Conservation (phyloP, 345 rosid genomes). For the Nasturtium officinale region DNA sequence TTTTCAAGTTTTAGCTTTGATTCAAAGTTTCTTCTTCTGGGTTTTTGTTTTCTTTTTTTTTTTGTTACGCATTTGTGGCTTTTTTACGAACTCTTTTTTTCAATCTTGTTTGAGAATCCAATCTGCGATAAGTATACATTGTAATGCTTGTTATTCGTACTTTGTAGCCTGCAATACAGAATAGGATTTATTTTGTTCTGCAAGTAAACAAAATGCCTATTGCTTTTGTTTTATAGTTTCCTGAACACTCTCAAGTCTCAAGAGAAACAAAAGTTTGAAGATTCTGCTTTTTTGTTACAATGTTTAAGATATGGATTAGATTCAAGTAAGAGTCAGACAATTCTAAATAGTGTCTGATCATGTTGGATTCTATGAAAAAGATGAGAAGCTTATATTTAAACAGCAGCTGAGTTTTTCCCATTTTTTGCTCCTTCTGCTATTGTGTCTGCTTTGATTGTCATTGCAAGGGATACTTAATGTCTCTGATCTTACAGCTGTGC, state of each 20-base stretch:
- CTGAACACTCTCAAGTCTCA: not conserved
- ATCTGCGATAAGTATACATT: slow-evolving; percentile 4
- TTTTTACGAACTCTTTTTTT: slow-evolving; percentile 3
- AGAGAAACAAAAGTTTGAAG: not conserved
- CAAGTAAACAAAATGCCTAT: not conserved
- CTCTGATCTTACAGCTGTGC: slow-evolving; percentile 54
- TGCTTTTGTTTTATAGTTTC: not conserved
- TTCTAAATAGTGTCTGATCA: slow-evolving; percentile 29
- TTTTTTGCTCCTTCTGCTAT: slow-evolving; percentile 47
- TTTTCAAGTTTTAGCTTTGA: not conserved
- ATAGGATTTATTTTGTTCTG: not conserved
- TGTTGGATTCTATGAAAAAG: slow-evolving; percentile 45
- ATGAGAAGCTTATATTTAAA: slow-evolving; percentile 56
- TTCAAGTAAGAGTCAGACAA: not conserved
- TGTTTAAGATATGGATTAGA: not conserved
- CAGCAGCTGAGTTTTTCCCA: slow-evolving; percentile 49
- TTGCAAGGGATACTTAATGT: slow-evolving; percentile 34
- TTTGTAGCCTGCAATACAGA: not conserved
- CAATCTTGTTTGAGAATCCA: not conserved
- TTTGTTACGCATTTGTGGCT: not conserved
- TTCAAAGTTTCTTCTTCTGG: not conserved
- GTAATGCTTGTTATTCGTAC: not conserved
- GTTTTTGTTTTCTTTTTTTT: slow-evolving; percentile 1
- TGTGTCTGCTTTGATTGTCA: slow-evolving; percentile 41
- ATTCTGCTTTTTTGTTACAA: not conserved